Evolutionary conservation across 2,329 filamentous ascomycete species (phyloP), one percentile per base, ranked within the genome.

Genomic region (Metarhizium brunneum): DNA sequence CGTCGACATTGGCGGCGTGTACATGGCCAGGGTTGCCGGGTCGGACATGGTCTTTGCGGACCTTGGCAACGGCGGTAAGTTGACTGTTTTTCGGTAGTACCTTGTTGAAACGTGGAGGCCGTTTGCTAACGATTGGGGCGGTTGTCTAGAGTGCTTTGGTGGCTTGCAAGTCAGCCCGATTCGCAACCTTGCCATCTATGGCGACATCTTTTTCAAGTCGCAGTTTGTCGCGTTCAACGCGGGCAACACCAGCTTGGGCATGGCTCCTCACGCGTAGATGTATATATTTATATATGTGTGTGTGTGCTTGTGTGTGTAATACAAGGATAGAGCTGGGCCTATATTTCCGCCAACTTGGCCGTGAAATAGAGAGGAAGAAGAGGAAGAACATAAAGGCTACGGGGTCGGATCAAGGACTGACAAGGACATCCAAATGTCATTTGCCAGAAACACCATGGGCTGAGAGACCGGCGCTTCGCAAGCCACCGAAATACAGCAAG

Each of bases 151-250:
- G 55, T 89, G 86, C 73, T 88, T 86, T 61, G 86, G 85, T 57
- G 85, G 84, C 61, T 70, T 89, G 18, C 86, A 89, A 71, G 76
- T 79, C 36, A 81, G 50, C 73, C 76, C 1, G 71, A 72, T 0
- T 60, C 59, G 14, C 70, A 72, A 32, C 4, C 68, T 86, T 42
- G 81, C 84, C 68, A 84, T 90, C 65, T 83, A 80, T 63, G 81
- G 81, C 18, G 80, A 83, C 63, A 77, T 83, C 62, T 77, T 84
- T 65, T 83, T 84, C 72, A 83, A 83, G 71, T 79, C 77, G 36
- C 77, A 82, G 64, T 82, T 81, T 61, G 77, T 83, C 29, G 79
- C 73, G 16, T 83, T 83, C 64, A 77, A 82, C 65, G 75, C 71
- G 38, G 79, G 77, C 48, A 81, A 82, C 68, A 78, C 76, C 65